Evolutionary conservation across 768 basidiomycete species (phyloP).

Genomic region (Calocybe cyanea): DNA sequence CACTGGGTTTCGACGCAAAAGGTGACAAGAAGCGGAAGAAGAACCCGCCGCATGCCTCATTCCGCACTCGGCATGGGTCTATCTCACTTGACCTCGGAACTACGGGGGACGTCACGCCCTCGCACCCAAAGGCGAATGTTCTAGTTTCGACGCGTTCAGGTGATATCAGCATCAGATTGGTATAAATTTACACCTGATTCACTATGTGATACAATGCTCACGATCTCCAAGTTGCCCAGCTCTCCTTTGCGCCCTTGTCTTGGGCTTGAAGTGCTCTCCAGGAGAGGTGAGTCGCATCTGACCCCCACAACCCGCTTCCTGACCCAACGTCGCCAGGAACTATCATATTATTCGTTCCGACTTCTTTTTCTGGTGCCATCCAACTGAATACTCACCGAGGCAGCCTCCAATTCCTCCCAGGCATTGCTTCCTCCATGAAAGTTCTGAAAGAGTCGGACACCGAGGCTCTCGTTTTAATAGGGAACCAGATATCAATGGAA

Average conservation of each 20-base stretch:
- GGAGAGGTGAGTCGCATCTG: conserved; percentile 23
- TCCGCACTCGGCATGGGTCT: conserved; percentile 36
- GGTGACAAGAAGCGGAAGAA: conserved; percentile 24
- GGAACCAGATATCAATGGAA: conserved; percentile 17
- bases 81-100: conserved; percentile 37
- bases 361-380: conserved; percentile 25
- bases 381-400: conserved; percentile 23
- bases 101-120: conserved; percentile 27
- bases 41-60: conserved; percentile 33
- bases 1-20: conserved; percentile 20
- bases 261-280: conserved; percentile 32
- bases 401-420: conserved; percentile 25
- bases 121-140: conserved; percentile 29
- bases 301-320: too few relatives aligned
- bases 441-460: conserved; percentile 25
- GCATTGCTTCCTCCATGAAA: conserved; percentile 20
- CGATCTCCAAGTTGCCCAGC: conserved; percentile 29
- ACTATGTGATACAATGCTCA: background rate
- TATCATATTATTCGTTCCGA: conserved; percentile 24
- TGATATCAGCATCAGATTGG: conserved; percentile 37
- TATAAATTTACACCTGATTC: conserved; percentile 19
- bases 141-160: conserved; percentile 33
- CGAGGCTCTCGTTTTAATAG: conserved; percentile 37
- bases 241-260: conserved; percentile 30
- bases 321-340: conserved; percentile 18